phyloP scores from a whole-genome alignment of 495 filamentous ascomycete genomes.

The Daldinia concentrica region DNA sequence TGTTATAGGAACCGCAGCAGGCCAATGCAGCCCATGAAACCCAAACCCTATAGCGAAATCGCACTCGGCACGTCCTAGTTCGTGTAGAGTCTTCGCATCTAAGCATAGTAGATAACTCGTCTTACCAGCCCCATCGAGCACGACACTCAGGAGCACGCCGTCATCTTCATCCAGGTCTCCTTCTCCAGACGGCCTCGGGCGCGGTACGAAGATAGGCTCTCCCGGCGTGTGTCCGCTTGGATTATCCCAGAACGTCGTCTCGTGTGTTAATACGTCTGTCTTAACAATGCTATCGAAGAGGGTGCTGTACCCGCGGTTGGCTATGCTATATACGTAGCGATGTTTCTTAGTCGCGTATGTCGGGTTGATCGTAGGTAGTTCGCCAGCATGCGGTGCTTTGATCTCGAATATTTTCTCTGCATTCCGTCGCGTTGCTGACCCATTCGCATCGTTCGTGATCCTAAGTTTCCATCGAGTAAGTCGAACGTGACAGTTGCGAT shows the following conservation, averaged over 20 bases:
- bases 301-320: conserved; percentile 65
- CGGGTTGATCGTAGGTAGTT: conserved; percentile 77
- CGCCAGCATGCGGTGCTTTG: conserved; percentile 56
- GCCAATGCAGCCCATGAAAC: conserved; percentile 73
- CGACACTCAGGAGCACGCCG: conserved; percentile 74
- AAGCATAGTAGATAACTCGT: conserved; percentile 76
- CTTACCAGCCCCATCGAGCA: conserved; percentile 70
- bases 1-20: background rate
- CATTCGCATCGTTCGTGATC: conserved; percentile 3
- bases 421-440: background rate
- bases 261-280: conserved; percentile 66
- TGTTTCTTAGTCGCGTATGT: conserved; percentile 59
- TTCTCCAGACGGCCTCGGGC: conserved; percentile 47
- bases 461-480: conserved; percentile 60
- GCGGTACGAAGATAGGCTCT: conserved; percentile 76
- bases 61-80: conserved; percentile 72
- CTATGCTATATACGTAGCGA: conserved; percentile 72
- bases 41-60: conserved; percentile 70
- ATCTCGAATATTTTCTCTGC: conserved; percentile 53
- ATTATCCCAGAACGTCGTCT: conserved; percentile 61
- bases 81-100: conserved; percentile 70
- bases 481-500: conserved; percentile 50
- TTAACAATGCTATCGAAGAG: conserved; percentile 75
- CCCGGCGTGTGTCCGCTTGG: conserved; percentile 72
- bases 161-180: conserved; percentile 67